Percentiles rank a stretch among this genome's conserved stretches.
These are phyloP conservation scores for Acacia pycnantha DNA, from an alignment of 331 rosid genomes.

Conservation along the genomic window DNA sequence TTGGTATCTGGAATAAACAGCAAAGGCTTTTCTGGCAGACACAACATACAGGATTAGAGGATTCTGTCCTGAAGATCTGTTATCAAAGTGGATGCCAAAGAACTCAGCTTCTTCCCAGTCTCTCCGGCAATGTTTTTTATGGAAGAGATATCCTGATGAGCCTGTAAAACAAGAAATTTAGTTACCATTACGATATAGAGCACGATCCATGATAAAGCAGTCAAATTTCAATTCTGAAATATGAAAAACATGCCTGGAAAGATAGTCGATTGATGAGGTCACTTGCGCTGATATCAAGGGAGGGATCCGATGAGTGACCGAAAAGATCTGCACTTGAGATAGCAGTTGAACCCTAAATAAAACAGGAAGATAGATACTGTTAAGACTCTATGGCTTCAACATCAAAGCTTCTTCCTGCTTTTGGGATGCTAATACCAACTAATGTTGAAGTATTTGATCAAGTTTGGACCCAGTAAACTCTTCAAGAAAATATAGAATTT, in stretches of 20 bases:
- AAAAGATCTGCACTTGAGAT: constrained; percentile 94
- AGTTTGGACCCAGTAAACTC: not conserved
- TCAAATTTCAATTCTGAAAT: not conserved
- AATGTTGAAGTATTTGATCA: not conserved
- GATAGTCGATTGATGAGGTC: constrained; percentile 84
- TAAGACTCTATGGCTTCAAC: not conserved
- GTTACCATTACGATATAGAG: not conserved
- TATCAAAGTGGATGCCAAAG: constrained; percentile 78
- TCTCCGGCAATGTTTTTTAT: constrained; percentile 87
- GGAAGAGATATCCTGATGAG: constrained; percentile 89
- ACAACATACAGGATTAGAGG: constrained; percentile 50
- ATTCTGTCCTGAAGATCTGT: constrained; percentile 91
- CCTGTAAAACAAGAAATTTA: constrained; percentile 42
- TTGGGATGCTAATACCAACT: not conserved
- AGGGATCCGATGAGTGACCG: constrained; percentile 50
- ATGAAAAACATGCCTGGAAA: constrained; percentile 58
- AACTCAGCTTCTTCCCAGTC: constrained; percentile 89
- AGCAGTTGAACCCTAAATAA: constrained; percentile 66
- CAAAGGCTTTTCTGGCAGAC: constrained; percentile 17
- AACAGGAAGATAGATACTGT: constrained; percentile 26
- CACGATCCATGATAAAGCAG: not conserved
- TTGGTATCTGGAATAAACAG: constrained; percentile 29
- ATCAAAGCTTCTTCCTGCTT: not conserved
- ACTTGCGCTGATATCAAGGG: constrained; percentile 60
- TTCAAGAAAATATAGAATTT: not conserved